Evolutionary conservation across 1,284 basidiomycete genomes (phyloP), one percentile per base, ranked within the genome.

Genomic region (Coniferiporia sulphurascens): DNA sequence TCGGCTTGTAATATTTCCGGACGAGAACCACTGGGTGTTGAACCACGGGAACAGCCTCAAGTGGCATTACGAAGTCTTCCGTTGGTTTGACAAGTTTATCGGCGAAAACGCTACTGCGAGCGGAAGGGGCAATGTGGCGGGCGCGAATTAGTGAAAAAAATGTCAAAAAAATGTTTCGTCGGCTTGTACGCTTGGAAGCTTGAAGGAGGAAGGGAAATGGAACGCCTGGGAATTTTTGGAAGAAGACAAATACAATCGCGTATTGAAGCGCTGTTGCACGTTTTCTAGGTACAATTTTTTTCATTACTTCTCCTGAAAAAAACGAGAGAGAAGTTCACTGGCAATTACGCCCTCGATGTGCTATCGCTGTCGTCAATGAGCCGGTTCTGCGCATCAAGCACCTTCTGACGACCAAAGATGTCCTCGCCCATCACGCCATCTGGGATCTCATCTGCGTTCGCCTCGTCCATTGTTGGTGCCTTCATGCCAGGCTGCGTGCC

Each of bases 11-110:
- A 85, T 95, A 65, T 97, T 97, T 81, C 91, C 91, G 0, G 87
- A 93, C 67, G 95, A 97, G 76, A 96, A 96, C 68, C 94, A 96
- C 71, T 95, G 91, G 91, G 90, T 91, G 9, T 65, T 89, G 61
- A 82, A 89, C 59, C 86, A 86, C 63, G 85, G 85, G 55, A 91
- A 91, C 66, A 89, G 86, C 69, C 70, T 90, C 67, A 90, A 89
- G 72, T 94, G 89, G 88, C 89, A 95, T 71, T 78, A 88, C 64
- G 95, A 97, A 71, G 88, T 97, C 4, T 87, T 96, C 74, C 78
- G 82, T 60, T 96, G 92, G 92, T 85, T 95, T 62, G 82, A 91
- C 64, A 76, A 87, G 70, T 92, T 82, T 68, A 78, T 89, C 17
- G 87, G 85, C n/a, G 67, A 70, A 59, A 66, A 67, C 32, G 58